Evolutionary conservation across 805 yeast species (phyloP).

Genomic region (Yamadazyma insecticola): DNA sequence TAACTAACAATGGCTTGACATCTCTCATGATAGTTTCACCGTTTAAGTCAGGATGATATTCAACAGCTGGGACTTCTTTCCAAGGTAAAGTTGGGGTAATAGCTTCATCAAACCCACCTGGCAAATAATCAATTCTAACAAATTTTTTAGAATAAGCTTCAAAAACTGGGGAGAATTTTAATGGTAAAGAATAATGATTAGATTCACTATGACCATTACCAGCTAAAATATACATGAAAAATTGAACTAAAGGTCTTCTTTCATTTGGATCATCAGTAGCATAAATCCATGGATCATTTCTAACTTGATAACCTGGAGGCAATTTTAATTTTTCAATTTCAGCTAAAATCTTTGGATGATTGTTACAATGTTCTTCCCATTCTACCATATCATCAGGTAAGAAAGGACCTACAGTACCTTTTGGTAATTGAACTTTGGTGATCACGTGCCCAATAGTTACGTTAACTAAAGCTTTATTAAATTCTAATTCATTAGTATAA

Average conservation of each 20-base stretch:
- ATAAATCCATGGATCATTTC: slow-evolving; percentile 82
- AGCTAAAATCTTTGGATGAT: slow-evolving; percentile 55
- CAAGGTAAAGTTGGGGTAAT: slow-evolving; percentile 55
- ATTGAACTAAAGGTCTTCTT: slow-evolving; percentile 60
- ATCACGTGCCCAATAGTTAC: slow-evolving; percentile 58
- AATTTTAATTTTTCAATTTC: slow-evolving; percentile 65
- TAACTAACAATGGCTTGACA: slow-evolving; percentile 63
- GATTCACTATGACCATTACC: slow-evolving; percentile 63
- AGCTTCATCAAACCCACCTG: slow-evolving; percentile 65
- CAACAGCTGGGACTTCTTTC: slow-evolving; percentile 57
- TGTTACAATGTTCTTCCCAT: slow-evolving; percentile 46
- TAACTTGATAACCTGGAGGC: slow-evolving; percentile 51
- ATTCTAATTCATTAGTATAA: slow-evolving; percentile 48
- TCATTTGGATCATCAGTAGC: slow-evolving; percentile 69
- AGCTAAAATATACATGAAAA: slow-evolving; percentile 67
- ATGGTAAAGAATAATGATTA: slow-evolving; percentile 71
- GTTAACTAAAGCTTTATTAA: slow-evolving; percentile 71
- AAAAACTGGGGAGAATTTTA: slow-evolving; percentile 70
- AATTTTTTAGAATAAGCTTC: slow-evolving; percentile 57
- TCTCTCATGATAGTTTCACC: slow-evolving; percentile 49
- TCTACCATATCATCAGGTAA: slow-evolving; percentile 59
- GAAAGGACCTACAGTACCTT: slow-evolving; percentile 67
- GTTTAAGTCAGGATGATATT: slow-evolving; percentile 69
- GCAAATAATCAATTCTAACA: slow-evolving; percentile 68
- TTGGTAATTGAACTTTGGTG: slow-evolving; percentile 50